Percentiles rank a stretch among this genome's conserved stretches.
phyloP scores from a whole-genome alignment of 768 basidiomycete species.

The Panaeolus papilionaceus region DNA sequence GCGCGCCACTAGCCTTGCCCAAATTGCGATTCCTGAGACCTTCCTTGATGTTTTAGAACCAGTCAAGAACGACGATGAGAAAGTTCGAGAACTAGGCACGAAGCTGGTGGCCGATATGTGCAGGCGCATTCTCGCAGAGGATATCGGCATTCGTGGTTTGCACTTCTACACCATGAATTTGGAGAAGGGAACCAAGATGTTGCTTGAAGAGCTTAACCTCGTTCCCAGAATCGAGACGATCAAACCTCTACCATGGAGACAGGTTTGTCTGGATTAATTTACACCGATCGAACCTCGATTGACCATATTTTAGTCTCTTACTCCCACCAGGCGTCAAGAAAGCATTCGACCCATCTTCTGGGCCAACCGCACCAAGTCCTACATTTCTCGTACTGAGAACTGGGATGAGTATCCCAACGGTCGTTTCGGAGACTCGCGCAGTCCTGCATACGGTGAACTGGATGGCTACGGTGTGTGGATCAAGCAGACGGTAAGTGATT shows the following conservation, averaged over 20 bases:
- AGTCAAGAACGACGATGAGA: constrained; percentile 91
- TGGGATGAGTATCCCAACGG: constrained; percentile 99
- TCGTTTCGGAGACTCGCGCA: constrained; percentile 95
- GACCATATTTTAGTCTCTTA: constrained; percentile 70
- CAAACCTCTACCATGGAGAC: constrained; percentile 97
- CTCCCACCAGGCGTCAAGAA: constrained; percentile 89
- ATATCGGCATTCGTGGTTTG: constrained; percentile 85
- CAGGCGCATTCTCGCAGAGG: constrained; percentile 77
- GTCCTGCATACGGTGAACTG: constrained; percentile 97
- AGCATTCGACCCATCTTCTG: constrained; percentile 98
- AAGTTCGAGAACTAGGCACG: constrained; percentile 92
- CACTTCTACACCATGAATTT: constrained; percentile 99
- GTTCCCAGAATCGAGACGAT: constrained; percentile 89
- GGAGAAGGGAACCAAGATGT: constrained; percentile 94
- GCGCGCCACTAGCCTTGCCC: constrained; percentile 79
- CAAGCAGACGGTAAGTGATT: constrained; percentile 73
- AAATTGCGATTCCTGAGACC: constrained; percentile 77
- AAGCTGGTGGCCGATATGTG: constrained; percentile 96
- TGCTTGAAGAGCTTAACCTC: constrained; percentile 89
- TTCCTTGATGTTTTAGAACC: constrained; percentile 84
- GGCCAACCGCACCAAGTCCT: constrained; percentile 96
- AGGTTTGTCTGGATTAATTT: constrained; percentile 51
- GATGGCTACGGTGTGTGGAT: constrained; percentile 96
- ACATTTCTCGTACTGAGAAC: constrained; percentile 94
- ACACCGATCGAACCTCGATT: constrained; percentile 18